Evolutionary conservation across 768 basidiomycete genomes (phyloP), one percentile per base, ranked within the genome.

Genomic region (Suillus subluteus): DNA sequence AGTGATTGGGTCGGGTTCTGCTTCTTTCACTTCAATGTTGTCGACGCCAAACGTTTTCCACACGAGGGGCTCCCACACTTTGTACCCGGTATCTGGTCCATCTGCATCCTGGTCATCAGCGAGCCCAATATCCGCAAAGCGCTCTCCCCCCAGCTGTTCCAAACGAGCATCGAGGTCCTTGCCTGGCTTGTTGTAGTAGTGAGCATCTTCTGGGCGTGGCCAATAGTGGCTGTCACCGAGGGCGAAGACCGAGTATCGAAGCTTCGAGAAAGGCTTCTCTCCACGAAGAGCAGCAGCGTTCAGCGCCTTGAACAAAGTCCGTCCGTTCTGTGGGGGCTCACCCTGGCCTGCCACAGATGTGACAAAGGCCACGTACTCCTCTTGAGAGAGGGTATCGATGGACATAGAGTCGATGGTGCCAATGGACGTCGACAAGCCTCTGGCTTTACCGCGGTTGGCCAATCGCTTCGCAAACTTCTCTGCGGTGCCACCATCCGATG

Each of bases 191-290:
- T 99, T 99, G 84, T 98, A 99, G 79, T 97, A 99, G 72, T 95
- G 92, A n/a, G 90, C 91, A 73, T 99, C 98, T 78, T 99, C 96
- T 21, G 92, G 86, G 50, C 98, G 87, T 11, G 98, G 98, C 98
- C 98, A 99, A 81, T 99, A 99, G 79, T 98, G 96, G 76, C 92
- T 96, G 78, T 99, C 98, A 67, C 98, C 98, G 88, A 99, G 91
- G 58, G 84, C 97, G 71, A 99, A 98, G 54, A 99, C 95, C 63
- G 90, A 79, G 78, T 87, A 93, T 73, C 87, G 90, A 66, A 95
- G 81, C 68, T 89, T 89, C 62, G 80, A 68, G 52, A 95, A 81
- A 6, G 84, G 81, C 64, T 80, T 82, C 62, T 91, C 89, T 2
- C 82, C 80, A 62, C 76, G 78, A 23, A 79, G 76, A 0, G 78